Conservation (phyloP, 1,139 yeast species). For the Candida tropicalis region DNA sequence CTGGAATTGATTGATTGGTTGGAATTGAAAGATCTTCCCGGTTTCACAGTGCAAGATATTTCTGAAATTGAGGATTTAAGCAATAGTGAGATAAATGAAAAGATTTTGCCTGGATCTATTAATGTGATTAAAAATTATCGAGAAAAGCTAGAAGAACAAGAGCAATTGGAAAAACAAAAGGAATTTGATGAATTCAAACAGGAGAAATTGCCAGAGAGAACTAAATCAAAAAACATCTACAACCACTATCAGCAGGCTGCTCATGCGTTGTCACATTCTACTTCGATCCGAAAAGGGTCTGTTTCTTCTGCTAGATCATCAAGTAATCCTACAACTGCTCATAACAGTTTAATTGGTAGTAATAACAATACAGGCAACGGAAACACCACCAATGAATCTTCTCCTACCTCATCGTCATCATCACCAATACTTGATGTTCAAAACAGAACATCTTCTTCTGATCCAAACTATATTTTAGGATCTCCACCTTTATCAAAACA, state of each 20-base stretch:
- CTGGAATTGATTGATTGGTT: constrained; percentile 37
- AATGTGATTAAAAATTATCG: constrained; percentile 23
- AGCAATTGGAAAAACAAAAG: constrained; percentile 18
- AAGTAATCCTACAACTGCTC: constrained; percentile 2
- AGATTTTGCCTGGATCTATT: constrained; percentile 28
- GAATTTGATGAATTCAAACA: constrained; percentile 4
- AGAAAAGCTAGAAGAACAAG: constrained; percentile 11
- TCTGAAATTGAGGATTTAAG: constrained; percentile 12
- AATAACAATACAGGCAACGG: constrained; percentile 4
- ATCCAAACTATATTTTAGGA: constrained; percentile 2
- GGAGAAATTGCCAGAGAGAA: constrained; percentile 18
- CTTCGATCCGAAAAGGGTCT: constrained; percentile 1
- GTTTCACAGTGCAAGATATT: constrained; percentile 17
- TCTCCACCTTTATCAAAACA: not conserved
- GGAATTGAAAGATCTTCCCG: constrained; percentile 27
- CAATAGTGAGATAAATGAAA: constrained; percentile 28
- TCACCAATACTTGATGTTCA: not conserved
- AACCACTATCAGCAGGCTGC: constrained; percentile 24
- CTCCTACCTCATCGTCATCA: constrained; percentile 3
- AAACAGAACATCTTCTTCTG: not conserved
- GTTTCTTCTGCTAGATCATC: constrained; percentile 1
- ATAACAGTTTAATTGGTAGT: constrained; percentile 6
- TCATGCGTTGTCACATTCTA: constrained; percentile 1
- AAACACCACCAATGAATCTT: constrained; percentile 2
- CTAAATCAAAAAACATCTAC: constrained; percentile 22